Evolutionary conservation across 73 alveolate species (phyloP).

Genomic region (Paramecium bursaria): DNA sequence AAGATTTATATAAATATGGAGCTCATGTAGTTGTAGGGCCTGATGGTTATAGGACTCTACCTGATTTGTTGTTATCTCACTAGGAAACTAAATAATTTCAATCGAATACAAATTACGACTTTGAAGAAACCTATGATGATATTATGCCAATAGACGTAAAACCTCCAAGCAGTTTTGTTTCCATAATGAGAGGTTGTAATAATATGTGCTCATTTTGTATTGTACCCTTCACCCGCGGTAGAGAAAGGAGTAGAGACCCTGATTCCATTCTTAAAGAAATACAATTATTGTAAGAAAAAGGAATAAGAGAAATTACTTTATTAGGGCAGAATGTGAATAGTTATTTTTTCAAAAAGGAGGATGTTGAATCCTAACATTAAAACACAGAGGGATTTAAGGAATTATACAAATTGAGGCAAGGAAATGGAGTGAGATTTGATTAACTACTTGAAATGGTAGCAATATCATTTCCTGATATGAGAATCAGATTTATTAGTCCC

Average conservation of each 20-base stretch:
- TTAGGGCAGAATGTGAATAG: constrained; percentile 92
- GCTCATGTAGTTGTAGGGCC: constrained; percentile 92
- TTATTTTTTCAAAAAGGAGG: constrained; percentile 76
- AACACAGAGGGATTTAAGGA: constrained; percentile 87
- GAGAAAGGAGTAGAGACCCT: constrained; percentile 85
- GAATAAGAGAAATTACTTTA: constrained; percentile 84
- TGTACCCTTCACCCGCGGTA: constrained; percentile 93
- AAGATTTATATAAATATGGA: constrained; percentile 69
- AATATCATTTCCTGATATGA: constrained; percentile 80
- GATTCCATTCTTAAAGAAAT: constrained; percentile 80
- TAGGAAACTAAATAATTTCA: constrained; percentile 63
- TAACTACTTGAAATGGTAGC: constrained; percentile 82
- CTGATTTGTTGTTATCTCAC: constrained; percentile 67
- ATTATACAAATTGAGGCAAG: constrained; percentile 81
- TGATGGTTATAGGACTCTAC: constrained; percentile 85
- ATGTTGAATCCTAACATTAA: constrained; percentile 71
- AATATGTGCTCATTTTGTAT: constrained; percentile 93
- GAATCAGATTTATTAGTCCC: constrained; percentile 91
- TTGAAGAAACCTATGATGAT: constrained; percentile 91
- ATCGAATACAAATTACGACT: constrained; percentile 80
- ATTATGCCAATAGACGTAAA: constrained; percentile 76
- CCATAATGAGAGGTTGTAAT: constrained; percentile 95
- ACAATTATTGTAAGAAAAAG: constrained; percentile 74
- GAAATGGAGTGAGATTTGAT: constrained; percentile 87
- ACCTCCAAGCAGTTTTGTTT: constrained; percentile 78